Evolutionary conservation across 2,329 filamentous ascomycete species (phyloP), one percentile per base, ranked within the genome.

Genomic region (Alternaria sp.): DNA sequence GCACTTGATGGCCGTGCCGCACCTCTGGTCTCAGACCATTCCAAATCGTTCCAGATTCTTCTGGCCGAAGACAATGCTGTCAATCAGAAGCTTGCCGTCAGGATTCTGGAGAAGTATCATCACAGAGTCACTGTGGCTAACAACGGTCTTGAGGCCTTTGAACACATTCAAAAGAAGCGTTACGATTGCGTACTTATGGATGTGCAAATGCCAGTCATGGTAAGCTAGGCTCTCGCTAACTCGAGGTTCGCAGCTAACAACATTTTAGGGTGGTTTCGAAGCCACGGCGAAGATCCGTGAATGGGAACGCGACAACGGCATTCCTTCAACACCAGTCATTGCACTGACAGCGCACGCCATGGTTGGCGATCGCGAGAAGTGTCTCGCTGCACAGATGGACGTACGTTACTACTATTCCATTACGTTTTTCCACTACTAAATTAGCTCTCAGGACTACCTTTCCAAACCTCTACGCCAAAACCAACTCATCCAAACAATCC

Each of bases 161-260:
- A 97, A 75, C 90, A 92, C n/a, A 89, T 97, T 70, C 94, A 96
- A 84, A 88, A 90, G 77, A 94, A 91, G 81, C 91, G 92, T 76
- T 99, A 96, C 78, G 95, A 99, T 78, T 92, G 97, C 63, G 95
- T 99, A 66, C 86, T 99, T 50, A 99, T 99, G 95, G 95, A 99
- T 76, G 95, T 99, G 18, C 95, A 98, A 78, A 99, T 99, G 95
- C 95, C 95, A n/a, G 92, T 98, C 73, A 98, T 98, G 94, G 90
- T 92, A 81, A 83, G 88, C 66, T 50, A 16, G 60, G 22, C 2
- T 45, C 1, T 12, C 5, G 16, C 9, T 10, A n/a, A 62, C 11
- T 45, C 3, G 7, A 36, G 8, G 36, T 55, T 20, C n/a, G 22
- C 8, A 25, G 44, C 80, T 86, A 76, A 86, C 74, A n/a, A 55